Conservation (phyloP, 345 rosid genomes). For the Pugionium cornutum region DNA sequence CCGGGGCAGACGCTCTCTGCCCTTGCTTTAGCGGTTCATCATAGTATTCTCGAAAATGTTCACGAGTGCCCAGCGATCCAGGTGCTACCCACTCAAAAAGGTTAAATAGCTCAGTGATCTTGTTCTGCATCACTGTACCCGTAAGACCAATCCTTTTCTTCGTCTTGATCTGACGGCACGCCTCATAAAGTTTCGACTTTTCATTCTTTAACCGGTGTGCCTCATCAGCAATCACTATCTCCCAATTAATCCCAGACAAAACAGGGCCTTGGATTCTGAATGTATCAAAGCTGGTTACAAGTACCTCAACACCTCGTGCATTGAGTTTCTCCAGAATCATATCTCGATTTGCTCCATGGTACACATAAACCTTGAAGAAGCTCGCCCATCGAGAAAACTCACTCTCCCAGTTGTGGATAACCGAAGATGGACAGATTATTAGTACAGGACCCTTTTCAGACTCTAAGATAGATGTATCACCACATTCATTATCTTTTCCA, state of each 20-base stretch:
- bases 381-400: slow-evolving; percentile 88
- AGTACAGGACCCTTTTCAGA: slow-evolving; percentile 60
- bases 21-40: slow-evolving; percentile 92
- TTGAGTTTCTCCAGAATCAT: slow-evolving; percentile 69
- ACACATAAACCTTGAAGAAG: slow-evolving; percentile 70
- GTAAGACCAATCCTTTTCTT: slow-evolving; percentile 76
- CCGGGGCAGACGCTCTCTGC: slow-evolving; percentile 84
- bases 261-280: slow-evolving; percentile 73
- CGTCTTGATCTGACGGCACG: slow-evolving; percentile 65
- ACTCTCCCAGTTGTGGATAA: slow-evolving; percentile 87
- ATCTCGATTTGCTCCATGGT: slow-evolving; percentile 82
- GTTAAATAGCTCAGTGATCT: slow-evolving; percentile 83
- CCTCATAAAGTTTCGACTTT: slow-evolving; percentile 83
- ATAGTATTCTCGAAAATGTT: slow-evolving; percentile 83
- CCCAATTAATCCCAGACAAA: slow-evolving; percentile 75
- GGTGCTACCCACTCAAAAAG: slow-evolving; percentile 94
- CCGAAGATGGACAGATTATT: slow-evolving; percentile 84
- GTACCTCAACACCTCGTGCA: slow-evolving; percentile 64
- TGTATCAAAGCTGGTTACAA: slow-evolving; percentile 82
- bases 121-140: slow-evolving; percentile 92
- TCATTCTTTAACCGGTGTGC: slow-evolving; percentile 92
- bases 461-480: slow-evolving; percentile 32
- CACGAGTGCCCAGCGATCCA: slow-evolving; percentile 77
- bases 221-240: slow-evolving; percentile 86
- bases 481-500: slow-evolving; percentile 65